Conservation (phyloP, 179 eudicot genomes). For the Sideroxylon spinosum region DNA sequence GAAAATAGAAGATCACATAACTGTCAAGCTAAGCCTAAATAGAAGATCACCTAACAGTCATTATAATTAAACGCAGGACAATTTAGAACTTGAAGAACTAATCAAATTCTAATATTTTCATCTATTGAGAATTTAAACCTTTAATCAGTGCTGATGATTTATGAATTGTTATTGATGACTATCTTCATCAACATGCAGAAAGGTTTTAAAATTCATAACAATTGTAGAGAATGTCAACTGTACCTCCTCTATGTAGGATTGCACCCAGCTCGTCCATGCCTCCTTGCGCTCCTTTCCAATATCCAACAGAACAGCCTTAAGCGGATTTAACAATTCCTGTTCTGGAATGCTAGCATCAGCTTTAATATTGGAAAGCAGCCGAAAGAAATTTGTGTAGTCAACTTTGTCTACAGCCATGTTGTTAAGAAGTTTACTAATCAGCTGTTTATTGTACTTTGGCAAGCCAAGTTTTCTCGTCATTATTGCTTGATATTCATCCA, state of each 20-base stretch:
- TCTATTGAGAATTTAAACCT: not conserved
- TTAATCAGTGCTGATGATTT: not conserved
- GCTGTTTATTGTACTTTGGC: slow-evolving; percentile 81
- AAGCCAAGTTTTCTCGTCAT: slow-evolving; percentile 94
- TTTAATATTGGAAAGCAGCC: slow-evolving; percentile 81
- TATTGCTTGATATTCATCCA: slow-evolving; percentile 95
- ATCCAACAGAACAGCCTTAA: slow-evolving; percentile 87
- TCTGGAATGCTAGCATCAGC: slow-evolving; percentile 76
- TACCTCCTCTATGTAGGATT: slow-evolving; percentile 85
- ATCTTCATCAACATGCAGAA: not conserved
- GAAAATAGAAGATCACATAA: too few species aligned
- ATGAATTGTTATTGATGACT: not conserved
- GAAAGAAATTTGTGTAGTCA: slow-evolving; percentile 94
- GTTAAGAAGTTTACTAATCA: slow-evolving; percentile 88
- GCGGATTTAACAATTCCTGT: slow-evolving; percentile 57
- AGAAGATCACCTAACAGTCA: not conserved
- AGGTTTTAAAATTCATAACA: not conserved
- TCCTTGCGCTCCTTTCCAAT: slow-evolving; percentile 95
- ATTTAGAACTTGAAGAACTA: not conserved
- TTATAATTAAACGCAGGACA: not conserved
- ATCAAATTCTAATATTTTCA: not conserved
- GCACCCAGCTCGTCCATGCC: slow-evolving; percentile 97
- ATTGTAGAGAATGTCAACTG: not conserved
- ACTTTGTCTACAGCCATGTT: slow-evolving; percentile 99
- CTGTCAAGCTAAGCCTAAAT: not conserved